Base-by-base conservation (phyloP, 192 early-diverging fungal genomes). In the Backusella westeae region DNA sequence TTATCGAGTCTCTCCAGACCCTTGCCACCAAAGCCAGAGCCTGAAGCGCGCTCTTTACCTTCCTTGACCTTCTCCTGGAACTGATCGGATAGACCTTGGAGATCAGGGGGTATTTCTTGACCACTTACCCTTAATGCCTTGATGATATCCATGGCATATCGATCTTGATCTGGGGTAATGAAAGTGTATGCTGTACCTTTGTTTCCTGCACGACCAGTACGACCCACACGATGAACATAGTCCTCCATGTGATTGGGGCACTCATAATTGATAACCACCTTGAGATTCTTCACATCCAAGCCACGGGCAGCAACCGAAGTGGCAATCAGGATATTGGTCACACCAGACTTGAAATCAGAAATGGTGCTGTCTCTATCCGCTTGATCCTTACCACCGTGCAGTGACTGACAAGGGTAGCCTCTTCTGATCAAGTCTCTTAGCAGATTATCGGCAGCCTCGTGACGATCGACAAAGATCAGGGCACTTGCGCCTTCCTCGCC, bases 211-310 rank as follows among this genome's bases (percentile, higher is more conserved):
- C 98, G 93, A 39, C 98, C 98, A 0, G 98, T 99, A 44, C 98
- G 89, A 6, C 98, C 98, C 19, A 98, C 96, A 53, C 98, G 96
- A 83, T 99, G 98, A 2, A 99, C 96, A 83, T 99, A 96, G 69
- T 99, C 98, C 75, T 99, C 98, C 90, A 96, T 94, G 71, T 99
- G 96, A 84, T 97, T 96, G 9, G 98, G 98, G 63, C 94, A 94
- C 75, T 99, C 98, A 75, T 94, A 99, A 82, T 99, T 99, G 67
- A 98, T 87, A 6, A 99, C 98, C 32, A 96, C 83, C 63, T 93
- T 97, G 1, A 98, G 84, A 14, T 96, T 91, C 74, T 97, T 97
- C 14, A 98, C 97, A 78, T 98, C 98, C 56, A 99, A 78, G 9
- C 97, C 98, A 71, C 97, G 93, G 1, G 97, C 96, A 17, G 97